A percentile compares a stretch with the other conserved stretches of the same genome.
Evolutionary conservation across 2,329 filamentous ascomycete genomes (phyloP).

Genomic region (Colletotrichum cordylinicola): DNA sequence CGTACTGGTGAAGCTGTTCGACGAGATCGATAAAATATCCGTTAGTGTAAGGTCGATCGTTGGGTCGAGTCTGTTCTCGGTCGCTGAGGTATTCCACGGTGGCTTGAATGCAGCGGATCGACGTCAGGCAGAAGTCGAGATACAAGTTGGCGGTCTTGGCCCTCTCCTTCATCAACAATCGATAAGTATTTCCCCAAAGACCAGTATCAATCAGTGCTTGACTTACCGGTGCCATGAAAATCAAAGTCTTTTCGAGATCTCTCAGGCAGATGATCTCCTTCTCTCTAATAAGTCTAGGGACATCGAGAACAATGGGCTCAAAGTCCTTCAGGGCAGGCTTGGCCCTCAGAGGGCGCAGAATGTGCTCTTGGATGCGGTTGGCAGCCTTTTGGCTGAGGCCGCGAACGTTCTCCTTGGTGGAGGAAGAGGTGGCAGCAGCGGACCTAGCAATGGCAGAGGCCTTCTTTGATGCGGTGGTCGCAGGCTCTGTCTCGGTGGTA

Average conservation of each 20-base stretch:
- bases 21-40: slow-evolving; percentile 97
- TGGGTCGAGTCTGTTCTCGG: slow-evolving; percentile 81
- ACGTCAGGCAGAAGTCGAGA: slow-evolving; percentile 87
- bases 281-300: slow-evolving; percentile 79
- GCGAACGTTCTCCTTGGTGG: slow-evolving; percentile 55
- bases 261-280: slow-evolving; percentile 90
- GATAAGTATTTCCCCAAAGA: slow-evolving; percentile 70
- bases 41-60: slow-evolving; percentile 91
- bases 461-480: slow-evolving; percentile 43
- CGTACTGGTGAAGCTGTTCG: slow-evolving; percentile 91
- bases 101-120: slow-evolving; percentile 87
- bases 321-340: slow-evolving; percentile 80
- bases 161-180: slow-evolving; percentile 79
- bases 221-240: slow-evolving; percentile 95
- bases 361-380: slow-evolving; percentile 80
- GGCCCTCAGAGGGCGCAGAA: slow-evolving; percentile 78
- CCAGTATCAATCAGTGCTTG: slow-evolving; percentile 55
- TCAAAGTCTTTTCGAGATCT: slow-evolving; percentile 91
- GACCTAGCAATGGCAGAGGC: slow-evolving; percentile 68
- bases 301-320: slow-evolving; percentile 78
- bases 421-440: slow-evolving; percentile 51
- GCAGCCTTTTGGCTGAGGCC: slow-evolving; percentile 73
- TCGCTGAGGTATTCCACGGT: slow-evolving; percentile 87
- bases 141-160: slow-evolving; percentile 75
- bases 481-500: slow-evolving; percentile 54